These are phyloP conservation scores for Sclerospora graminicola DNA, from an alignment of 352 stramenopile species.

Conservation along the genomic window DNA sequence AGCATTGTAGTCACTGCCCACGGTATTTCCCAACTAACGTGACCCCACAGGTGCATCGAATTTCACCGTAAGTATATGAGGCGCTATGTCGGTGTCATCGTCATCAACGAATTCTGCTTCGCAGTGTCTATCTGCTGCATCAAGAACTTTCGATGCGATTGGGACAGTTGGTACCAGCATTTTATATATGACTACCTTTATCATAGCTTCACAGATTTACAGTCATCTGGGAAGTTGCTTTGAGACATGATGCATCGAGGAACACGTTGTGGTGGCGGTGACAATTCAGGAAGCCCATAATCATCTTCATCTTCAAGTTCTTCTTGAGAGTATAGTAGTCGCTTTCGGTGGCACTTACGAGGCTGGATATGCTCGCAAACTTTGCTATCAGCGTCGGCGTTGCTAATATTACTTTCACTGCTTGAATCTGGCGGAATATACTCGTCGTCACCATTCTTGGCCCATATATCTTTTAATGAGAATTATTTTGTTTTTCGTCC, in stretches of 20 bases:
- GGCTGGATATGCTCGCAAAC: background rate
- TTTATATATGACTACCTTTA: background rate
- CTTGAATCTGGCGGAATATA: constrained; percentile 13
- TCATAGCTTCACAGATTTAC: constrained; percentile 8
- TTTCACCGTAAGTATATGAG: constrained; percentile 27
- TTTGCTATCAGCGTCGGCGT: constrained; percentile 6
- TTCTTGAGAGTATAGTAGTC: constrained; percentile 39
- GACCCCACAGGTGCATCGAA: constrained; percentile 47
- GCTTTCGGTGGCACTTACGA: constrained; percentile 25
- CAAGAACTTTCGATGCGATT: background rate
- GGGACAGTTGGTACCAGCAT: background rate
- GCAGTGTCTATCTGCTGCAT: background rate
- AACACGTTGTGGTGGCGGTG: constrained; percentile 6
- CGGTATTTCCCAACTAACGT: constrained; percentile 36
- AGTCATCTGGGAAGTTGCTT: constrained; percentile 4
- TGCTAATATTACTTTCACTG: constrained; percentile 16
- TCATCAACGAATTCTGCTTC: constrained; percentile 5
- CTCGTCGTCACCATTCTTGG: constrained; percentile 11
- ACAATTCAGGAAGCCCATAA: constrained; percentile 31
- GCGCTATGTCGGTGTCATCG: constrained; percentile 13
- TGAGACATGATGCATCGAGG: constrained; percentile 1
- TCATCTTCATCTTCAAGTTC: constrained; percentile 33
- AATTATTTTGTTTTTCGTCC: constrained; percentile 4
- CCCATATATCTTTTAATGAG: constrained; percentile 8
- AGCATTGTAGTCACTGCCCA: constrained; percentile 62